Base-by-base conservation (phyloP, 768 basidiomycete species). In the Hemileccinum rubropunctum region DNA sequence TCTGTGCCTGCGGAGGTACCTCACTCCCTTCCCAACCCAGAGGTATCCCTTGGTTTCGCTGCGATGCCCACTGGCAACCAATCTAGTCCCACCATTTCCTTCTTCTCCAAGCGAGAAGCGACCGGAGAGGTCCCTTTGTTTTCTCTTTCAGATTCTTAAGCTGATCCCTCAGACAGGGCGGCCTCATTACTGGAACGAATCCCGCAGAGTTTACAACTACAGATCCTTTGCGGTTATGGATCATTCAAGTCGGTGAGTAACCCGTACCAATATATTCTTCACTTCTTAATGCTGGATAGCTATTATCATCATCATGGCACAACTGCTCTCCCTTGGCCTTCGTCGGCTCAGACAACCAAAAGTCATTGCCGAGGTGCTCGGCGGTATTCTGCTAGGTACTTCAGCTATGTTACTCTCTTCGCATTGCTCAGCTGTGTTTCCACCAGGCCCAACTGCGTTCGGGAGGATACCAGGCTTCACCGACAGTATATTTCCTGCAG, bases 401-500 rank as follows among this genome's bases (percentile, higher is more conserved):
- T 57, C n/a, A 13, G 36, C 11, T 6, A 84, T 83, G 70, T 65
- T 61, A 59, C 54, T 18, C 4, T 32, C 5, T 36, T 13, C 10
- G 1, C 12, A 10, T 2, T n/a, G 3, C 10, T 20, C 18, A 2
- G 2, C 28, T 8, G 8, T 30, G 12, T 44, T 23, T 37, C 36
- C 3, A 13, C 9, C 14, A 68, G 66, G 66, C 11, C 77, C 78
- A 6, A 85, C 83, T 14, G 77, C 78, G 4, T 74, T 84, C 48
- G 89, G 94, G 21, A 82, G 86, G 20, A 91, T 97, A 50, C 93
- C 93, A 0, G 86, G 86, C 4, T 98, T 98, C 71, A 85, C 92
- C 0, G 45, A 86, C 39, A 83, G 84, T 63, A 83, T 97, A 48
- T 98, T 98, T 66, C 93, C 95, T 0, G 2, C 64, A 0, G 71